Conservation (phyloP, 2,329 filamentous ascomycete species). For the Lasiodiplodia gonubiensis region DNA sequence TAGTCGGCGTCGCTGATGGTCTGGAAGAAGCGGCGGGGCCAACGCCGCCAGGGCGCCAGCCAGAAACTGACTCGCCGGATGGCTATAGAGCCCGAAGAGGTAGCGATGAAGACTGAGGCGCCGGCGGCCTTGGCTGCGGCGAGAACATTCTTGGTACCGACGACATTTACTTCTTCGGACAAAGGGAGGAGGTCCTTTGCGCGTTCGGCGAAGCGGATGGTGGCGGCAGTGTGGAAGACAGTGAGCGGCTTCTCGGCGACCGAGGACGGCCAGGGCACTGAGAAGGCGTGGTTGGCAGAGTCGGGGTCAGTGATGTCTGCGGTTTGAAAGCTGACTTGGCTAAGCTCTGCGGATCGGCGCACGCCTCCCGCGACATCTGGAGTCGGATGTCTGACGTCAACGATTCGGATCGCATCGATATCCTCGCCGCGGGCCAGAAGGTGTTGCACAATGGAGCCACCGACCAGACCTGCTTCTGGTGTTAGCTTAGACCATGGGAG, state of each 20-base stretch:
- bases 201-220: conserved; percentile 60
- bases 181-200: conserved; percentile 53
- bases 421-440: conserved; percentile 60
- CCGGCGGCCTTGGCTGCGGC: conserved; percentile 53
- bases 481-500: background rate
- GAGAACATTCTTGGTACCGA: conserved; percentile 58
- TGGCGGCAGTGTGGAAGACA: conserved; percentile 64
- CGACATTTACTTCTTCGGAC: conserved; percentile 57
- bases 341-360: conserved; percentile 46
- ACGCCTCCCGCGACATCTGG: conserved; percentile 48
- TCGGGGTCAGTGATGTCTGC: conserved; percentile 58
- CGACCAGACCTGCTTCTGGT: conserved; percentile 56
- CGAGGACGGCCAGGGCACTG: conserved; percentile 52
- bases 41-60: conserved; percentile 52
- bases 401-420: conserved; percentile 58
- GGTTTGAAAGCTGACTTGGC: conserved; percentile 51
- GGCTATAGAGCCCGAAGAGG: conserved; percentile 58
- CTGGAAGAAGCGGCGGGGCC: conserved; percentile 53
- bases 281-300: conserved; percentile 55
- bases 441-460: conserved; percentile 60
- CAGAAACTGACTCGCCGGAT: conserved; percentile 51
- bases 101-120: conserved; percentile 59
- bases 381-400: conserved; percentile 53
- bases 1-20: conserved; percentile 45
- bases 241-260: conserved; percentile 57